Evolutionary conservation across 345 rosid species (phyloP).

Genomic region (Erucastrum elatum): DNA sequence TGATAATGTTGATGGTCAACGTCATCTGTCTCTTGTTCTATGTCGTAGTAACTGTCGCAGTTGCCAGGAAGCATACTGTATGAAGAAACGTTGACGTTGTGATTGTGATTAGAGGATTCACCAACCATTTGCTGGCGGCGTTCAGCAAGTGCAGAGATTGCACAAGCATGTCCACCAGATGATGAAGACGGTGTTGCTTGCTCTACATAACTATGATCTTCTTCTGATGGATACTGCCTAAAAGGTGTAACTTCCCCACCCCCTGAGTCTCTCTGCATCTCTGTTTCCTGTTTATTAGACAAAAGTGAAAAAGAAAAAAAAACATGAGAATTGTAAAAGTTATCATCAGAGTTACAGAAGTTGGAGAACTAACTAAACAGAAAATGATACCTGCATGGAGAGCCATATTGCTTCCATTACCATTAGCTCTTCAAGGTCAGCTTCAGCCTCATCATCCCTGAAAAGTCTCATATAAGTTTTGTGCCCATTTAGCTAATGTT

Average conservation of each 20-base stretch:
- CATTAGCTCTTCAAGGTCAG: conserved; percentile 98
- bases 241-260: conserved; percentile 47
- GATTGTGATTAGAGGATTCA: conserved; percentile 49
- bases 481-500: too few relatives aligned
- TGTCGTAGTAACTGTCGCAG: conserved; percentile 51
- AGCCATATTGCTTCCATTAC: conserved; percentile 97
- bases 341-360: too few relatives aligned
- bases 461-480: conserved; percentile 20
- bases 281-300: conserved; percentile 56
- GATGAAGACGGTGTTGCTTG: conserved; percentile 68
- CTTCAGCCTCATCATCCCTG: conserved; percentile 88
- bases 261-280: conserved; percentile 45
- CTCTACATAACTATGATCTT: conserved; percentile 45
- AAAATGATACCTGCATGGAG: conserved; percentile 70
- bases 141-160: conserved; percentile 86
- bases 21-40: conserved; percentile 48
- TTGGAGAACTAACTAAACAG: neutral
- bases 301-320: neutral
- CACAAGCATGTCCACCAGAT: conserved; percentile 82
- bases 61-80: conserved; percentile 52
- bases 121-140: conserved; percentile 73
- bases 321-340: neutral
- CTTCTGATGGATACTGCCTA: conserved; percentile 53
- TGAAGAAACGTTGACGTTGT: conserved; percentile 43
- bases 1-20: conserved; percentile 27